These are phyloP conservation scores for Ustilago tritici DNA, from an alignment of 1,284 basidiomycete species.

Conservation along the genomic window DNA sequence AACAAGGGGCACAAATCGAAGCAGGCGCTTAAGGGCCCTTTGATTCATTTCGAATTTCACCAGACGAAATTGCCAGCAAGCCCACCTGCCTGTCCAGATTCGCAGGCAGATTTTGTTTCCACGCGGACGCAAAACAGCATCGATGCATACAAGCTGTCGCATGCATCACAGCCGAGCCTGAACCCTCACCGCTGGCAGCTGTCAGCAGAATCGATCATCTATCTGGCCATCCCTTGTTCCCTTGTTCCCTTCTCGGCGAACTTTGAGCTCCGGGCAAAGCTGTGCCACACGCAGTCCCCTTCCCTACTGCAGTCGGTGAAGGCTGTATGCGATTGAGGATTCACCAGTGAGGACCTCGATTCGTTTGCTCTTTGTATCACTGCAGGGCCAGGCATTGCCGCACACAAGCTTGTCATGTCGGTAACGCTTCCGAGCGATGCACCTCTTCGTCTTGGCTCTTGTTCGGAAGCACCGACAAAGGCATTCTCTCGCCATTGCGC, in stretches of 20 bases:
- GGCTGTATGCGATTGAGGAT: conserved; percentile 2
- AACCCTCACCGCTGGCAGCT: conserved; percentile 9
- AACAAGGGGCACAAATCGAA: not conserved
- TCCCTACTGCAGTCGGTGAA: not conserved
- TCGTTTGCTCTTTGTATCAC: not conserved
- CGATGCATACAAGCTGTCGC: conserved; percentile 3
- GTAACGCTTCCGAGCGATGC: conserved; percentile 15
- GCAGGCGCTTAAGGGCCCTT: not conserved
- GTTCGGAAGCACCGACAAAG: conserved; percentile 2
- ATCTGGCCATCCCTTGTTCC: conserved; percentile 2
- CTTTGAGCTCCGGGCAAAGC: conserved; percentile 7
- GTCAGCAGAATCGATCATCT: conserved; percentile 4
- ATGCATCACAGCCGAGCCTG: conserved; percentile 9
- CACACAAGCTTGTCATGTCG: conserved; percentile 10
- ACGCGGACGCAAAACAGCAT: not conserved
- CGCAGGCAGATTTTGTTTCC: not conserved
- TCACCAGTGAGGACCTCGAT: not conserved
- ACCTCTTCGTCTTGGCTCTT: conserved; percentile 6
- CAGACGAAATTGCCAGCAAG: conserved; percentile 6
- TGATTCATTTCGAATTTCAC: conserved; percentile 2
- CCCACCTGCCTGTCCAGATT: not conserved
- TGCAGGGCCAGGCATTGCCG: conserved; percentile 20
- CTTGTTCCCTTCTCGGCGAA: conserved; percentile 17
- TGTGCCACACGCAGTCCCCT: not conserved
- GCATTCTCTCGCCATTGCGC: not conserved